A percentile compares a stretch with the other conserved stretches of the same genome.
phyloP scores from a whole-genome alignment of 139 green algal species.

The Closterium sp. region DNA sequence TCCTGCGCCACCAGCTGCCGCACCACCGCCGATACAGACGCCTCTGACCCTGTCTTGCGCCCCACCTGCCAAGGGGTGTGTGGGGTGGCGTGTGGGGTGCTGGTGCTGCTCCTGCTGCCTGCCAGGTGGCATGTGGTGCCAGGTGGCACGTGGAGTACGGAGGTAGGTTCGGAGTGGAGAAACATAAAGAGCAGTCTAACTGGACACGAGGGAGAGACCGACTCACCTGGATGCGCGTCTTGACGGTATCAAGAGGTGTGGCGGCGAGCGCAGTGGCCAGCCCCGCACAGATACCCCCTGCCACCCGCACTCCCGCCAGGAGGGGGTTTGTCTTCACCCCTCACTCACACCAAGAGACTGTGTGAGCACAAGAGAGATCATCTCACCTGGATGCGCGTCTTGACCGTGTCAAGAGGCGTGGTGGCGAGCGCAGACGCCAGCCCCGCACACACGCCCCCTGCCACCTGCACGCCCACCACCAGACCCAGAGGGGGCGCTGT shows the following conservation, averaged over 20 bases:
- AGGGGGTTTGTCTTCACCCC: too few relatives aligned
- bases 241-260: slow-evolving; percentile 57
- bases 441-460: slow-evolving; percentile 44
- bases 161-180: too few relatives aligned
- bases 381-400: slow-evolving; percentile 59
- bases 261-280: slow-evolving; percentile 50
- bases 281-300: slow-evolving; percentile 45
- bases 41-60: not conserved
- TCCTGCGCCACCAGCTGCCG: too few relatives aligned
- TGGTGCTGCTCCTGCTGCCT: too few relatives aligned
- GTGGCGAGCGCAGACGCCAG: slow-evolving; percentile 48
- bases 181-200: too few relatives aligned
- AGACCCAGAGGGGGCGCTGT: not conserved
- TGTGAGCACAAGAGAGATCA: too few relatives aligned
- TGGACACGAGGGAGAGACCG: too few relatives aligned
- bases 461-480: slow-evolving; percentile 48
- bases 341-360: too few relatives aligned
- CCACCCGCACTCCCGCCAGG: slow-evolving; percentile 40
- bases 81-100: not conserved
- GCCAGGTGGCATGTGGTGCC: too few relatives aligned
- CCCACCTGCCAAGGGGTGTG: too few relatives aligned
- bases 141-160: too few relatives aligned
- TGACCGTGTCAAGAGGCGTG: slow-evolving; percentile 58
- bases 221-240: slow-evolving; percentile 59
- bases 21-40: too few relatives aligned